Evolutionary conservation across 2,329 filamentous ascomycete genomes (phyloP).

Genomic region (Fusarium pininemorale): DNA sequence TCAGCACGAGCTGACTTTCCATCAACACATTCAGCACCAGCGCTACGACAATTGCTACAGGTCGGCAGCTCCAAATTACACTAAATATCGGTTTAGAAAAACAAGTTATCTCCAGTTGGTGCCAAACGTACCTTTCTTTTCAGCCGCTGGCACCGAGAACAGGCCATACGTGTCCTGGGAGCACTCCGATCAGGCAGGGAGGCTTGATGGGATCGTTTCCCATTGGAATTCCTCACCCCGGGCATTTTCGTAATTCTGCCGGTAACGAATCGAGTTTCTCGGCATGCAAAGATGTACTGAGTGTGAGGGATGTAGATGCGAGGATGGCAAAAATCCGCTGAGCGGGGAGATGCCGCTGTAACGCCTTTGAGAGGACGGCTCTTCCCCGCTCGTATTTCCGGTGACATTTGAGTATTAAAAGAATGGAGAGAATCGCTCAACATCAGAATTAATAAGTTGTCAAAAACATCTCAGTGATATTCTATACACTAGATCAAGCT

Average conservation of each 20-base stretch:
- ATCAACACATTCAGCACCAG: constrained; percentile 53
- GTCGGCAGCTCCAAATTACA: constrained; percentile 56
- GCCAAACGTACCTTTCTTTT: constrained; percentile 56
- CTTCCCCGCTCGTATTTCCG: neutral
- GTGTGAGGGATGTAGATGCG: neutral
- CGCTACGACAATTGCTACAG: constrained; percentile 56
- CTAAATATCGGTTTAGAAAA: constrained; percentile 38
- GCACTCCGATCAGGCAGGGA: neutral
- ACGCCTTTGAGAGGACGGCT: neutral
- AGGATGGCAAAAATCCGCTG: constrained; percentile 18
- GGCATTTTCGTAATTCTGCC: constrained; percentile 15
- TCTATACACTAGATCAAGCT: neutral
- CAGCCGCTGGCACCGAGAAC: constrained; percentile 55
- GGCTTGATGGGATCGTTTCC: neutral
- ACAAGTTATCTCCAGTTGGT: fast-evolving
- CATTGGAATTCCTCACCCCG: neutral
- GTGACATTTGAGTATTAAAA: constrained; percentile 3
- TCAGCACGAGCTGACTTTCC: constrained; percentile 53
- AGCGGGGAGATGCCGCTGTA: constrained; percentile 31
- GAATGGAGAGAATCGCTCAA: neutral
- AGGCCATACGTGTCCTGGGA: constrained; percentile 38
- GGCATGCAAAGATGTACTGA: neutral
- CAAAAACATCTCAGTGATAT: neutral
- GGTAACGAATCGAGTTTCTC: neutral
- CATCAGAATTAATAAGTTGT: neutral